Evolutionary conservation across 192 early-diverging fungal species (phyloP).

Genomic region (Coemansia sp.): DNA sequence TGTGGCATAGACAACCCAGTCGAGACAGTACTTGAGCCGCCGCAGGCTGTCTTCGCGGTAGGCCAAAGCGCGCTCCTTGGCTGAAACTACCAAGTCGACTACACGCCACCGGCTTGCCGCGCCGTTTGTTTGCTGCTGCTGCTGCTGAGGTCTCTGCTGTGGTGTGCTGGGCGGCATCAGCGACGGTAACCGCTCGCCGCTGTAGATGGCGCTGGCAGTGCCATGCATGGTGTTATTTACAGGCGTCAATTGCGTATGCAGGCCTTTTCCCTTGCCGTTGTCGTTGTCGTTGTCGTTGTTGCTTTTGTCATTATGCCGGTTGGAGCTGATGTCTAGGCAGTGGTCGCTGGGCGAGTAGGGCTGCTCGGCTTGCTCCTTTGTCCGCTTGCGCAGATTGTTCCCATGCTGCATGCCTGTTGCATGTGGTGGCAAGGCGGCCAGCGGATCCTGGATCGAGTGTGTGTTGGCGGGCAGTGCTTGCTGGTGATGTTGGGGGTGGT

Average conservation of each 20-base stretch:
- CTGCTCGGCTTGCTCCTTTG: conserved; percentile 22
- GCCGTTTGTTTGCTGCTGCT: conserved; percentile 60
- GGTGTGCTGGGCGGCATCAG: conserved; percentile 18
- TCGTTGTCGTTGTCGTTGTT: conserved; percentile 2
- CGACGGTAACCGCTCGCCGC: background rate
- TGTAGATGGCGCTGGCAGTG: background rate
- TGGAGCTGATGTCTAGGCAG: background rate
- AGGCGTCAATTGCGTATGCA: no score
- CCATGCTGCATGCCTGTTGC: no score
- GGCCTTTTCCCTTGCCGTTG: conserved; percentile 5
- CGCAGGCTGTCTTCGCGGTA: conserved; percentile 87
- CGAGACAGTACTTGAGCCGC: conserved; percentile 82
- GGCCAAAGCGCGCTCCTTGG: conserved; percentile 60
- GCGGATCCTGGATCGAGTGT: no score
- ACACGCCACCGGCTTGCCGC: conserved; percentile 38
- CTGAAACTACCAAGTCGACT: conserved; percentile 28
- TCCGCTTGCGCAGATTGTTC: conserved; percentile 33
- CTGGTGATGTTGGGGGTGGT: no score
- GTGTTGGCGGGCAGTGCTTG: no score
- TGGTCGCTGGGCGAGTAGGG: background rate
- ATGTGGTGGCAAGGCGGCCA: no score
- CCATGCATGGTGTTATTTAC: no score
- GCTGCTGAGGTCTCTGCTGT: conserved; percentile 46
- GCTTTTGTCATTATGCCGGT: background rate
- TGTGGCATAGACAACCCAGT: conserved; percentile 83